Conservation (phyloP, 225 moss, liverwort and hornwort genomes). For the Pseudisothecium myosuroides region DNA sequence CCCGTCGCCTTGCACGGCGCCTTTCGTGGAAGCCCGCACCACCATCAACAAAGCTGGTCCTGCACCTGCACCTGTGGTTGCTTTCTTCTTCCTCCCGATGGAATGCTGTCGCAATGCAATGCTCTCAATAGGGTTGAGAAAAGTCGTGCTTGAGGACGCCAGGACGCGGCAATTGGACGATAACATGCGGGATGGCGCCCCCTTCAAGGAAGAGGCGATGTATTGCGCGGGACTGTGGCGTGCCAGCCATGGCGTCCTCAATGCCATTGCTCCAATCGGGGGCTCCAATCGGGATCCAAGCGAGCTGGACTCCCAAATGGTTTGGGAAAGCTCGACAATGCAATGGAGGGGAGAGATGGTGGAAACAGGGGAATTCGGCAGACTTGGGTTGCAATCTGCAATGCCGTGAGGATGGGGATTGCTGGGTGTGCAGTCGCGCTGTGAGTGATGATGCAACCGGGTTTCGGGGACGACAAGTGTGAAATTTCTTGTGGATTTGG, state of each 20-base stretch:
- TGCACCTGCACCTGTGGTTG: too few relatives aligned
- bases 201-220: slow-evolving; percentile 20
- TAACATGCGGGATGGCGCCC: not conserved
- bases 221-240: slow-evolving; percentile 41
- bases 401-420: not conserved
- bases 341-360: not conserved
- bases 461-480: not conserved
- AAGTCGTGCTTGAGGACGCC: not conserved
- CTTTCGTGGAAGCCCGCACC: slow-evolving; percentile 32
- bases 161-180: not conserved
- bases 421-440: not conserved
- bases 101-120: not conserved
- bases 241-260: slow-evolving; percentile 62
- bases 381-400: not conserved
- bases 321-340: not conserved
- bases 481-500: not conserved
- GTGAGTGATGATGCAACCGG: not conserved
- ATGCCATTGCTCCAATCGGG: slow-evolving; percentile 31
- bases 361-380: not conserved
- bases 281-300: not conserved
- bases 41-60: not conserved
- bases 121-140: not conserved
- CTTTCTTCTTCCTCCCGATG: not conserved
- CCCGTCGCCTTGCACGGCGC: slow-evolving; percentile 34
- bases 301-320: not conserved